Percentiles rank a stretch among this genome's conserved stretches.
These are phyloP conservation scores for Cronartium quercuum DNA, from an alignment of 1,284 basidiomycete genomes.

Conservation along the genomic window DNA sequence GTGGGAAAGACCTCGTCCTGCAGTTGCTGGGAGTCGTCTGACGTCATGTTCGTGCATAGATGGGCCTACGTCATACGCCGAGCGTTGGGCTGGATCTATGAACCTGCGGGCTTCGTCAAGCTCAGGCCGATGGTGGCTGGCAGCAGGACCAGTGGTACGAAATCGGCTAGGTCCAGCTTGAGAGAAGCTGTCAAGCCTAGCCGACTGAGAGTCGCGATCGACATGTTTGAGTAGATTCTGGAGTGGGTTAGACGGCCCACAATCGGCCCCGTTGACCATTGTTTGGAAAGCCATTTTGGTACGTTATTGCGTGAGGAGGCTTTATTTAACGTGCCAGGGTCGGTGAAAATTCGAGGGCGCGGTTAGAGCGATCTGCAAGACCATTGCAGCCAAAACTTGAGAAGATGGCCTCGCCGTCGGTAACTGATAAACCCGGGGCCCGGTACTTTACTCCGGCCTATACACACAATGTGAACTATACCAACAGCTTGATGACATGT, in stretches of 20 bases:
- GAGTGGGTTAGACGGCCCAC: slow-evolving; percentile 36
- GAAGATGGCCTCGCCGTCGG: too few species aligned
- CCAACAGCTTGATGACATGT: too few species aligned
- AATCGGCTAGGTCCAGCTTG: not conserved
- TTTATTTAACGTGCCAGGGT: too few species aligned
- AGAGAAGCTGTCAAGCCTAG: not conserved
- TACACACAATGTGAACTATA: too few species aligned
- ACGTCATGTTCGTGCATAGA: too few species aligned
- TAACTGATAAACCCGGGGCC: too few species aligned
- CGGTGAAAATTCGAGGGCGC: too few species aligned
- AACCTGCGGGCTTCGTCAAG: not conserved
- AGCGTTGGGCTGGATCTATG: not conserved
- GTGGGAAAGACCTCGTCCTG: not conserved
- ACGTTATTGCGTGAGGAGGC: too few species aligned
- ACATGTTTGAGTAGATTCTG: slow-evolving; percentile 27
- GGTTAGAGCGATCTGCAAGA: too few species aligned
- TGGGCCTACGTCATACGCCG: not conserved
- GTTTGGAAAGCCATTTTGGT: slow-evolving; percentile 37
- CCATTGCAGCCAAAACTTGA: too few species aligned
- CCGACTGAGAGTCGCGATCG: not conserved
- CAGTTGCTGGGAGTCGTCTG: not conserved
- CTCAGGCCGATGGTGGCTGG: not conserved
- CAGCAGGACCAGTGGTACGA: too few species aligned
- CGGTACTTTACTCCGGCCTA: too few species aligned
- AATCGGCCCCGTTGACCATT: slow-evolving; percentile 23